These are phyloP conservation scores for Umbilicus rupestris DNA, from an alignment of 164 flowering plant genomes.

Conservation along the genomic window DNA sequence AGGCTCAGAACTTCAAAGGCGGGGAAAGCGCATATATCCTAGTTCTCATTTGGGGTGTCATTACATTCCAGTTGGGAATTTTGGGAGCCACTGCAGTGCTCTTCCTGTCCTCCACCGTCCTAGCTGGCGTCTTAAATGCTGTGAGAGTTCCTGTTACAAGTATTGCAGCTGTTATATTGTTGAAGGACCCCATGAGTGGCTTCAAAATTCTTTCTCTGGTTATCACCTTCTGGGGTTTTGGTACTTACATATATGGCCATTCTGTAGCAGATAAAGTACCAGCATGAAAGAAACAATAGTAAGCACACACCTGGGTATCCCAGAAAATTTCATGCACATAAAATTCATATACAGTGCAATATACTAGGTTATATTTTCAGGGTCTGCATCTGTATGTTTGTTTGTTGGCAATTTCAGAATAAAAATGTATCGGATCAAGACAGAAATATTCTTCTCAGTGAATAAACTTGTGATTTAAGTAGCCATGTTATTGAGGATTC, in stretches of 20 bases:
- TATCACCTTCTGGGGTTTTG: constrained; percentile 86
- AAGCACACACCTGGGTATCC: too few relatives aligned
- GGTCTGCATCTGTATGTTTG: too few relatives aligned
- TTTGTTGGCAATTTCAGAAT: too few relatives aligned
- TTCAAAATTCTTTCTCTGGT: constrained; percentile 79
- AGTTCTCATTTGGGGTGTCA: constrained; percentile 68
- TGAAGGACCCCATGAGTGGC: constrained; percentile 81
- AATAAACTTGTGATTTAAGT: too few relatives aligned
- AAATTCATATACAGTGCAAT: too few relatives aligned
- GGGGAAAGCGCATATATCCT: constrained; percentile 44
- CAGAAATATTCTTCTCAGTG: too few relatives aligned
- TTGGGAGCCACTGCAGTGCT: constrained; percentile 67
- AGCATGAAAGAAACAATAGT: background rate
- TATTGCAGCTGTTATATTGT: constrained; percentile 68
- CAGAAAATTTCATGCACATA: too few relatives aligned
- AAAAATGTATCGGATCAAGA: too few relatives aligned
- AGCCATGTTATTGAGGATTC: too few relatives aligned
- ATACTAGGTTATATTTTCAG: too few relatives aligned
- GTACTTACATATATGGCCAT: constrained; percentile 58
- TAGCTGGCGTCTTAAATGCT: constrained; percentile 83
- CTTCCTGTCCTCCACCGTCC: constrained; percentile 66
- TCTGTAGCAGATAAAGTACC: constrained; percentile 21
- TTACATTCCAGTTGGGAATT: constrained; percentile 80
- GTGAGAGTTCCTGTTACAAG: constrained; percentile 82
- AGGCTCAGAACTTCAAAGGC: constrained; percentile 53